Percentiles rank a stretch among this genome's conserved stretches.
Conservation (phyloP, 257 asterid species). For the Scutellaria galericulata region DNA sequence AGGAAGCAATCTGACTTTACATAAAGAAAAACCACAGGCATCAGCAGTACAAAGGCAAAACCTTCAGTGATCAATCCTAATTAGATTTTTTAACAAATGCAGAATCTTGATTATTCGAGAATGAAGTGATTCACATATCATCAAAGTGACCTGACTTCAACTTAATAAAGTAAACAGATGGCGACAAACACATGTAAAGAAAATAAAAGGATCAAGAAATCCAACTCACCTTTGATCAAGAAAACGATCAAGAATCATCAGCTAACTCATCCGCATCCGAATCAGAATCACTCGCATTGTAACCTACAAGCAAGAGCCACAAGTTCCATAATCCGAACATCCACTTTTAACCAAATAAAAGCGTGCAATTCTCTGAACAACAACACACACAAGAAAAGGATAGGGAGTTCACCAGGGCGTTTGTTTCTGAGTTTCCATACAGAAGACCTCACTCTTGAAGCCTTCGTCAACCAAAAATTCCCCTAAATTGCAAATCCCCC, state of each 20-base stretch:
- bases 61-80: neutral
- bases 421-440: slow-evolving; percentile 69
- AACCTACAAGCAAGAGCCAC: slow-evolving; percentile 50
- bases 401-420: slow-evolving; percentile 66
- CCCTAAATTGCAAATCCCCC: slow-evolving; percentile 48
- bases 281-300: slow-evolving; percentile 82
- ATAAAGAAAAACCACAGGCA: neutral
- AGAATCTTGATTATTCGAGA: neutral
- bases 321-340: slow-evolving; percentile 9
- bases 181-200: neutral
- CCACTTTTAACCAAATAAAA: slow-evolving; percentile 1
- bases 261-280: slow-evolving; percentile 67
- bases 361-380: neutral
- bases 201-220: slow-evolving; percentile 12
- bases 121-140: slow-evolving; percentile 3
- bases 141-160: neutral
- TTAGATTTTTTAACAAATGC: neutral
- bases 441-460: slow-evolving; percentile 67
- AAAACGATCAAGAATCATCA: slow-evolving; percentile 43
- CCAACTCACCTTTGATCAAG: slow-evolving; percentile 39
- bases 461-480: slow-evolving; percentile 65
- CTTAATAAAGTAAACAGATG: neutral
- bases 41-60: slow-evolving; percentile 11
- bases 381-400: neutral
- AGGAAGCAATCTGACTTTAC: slow-evolving; percentile 12